Evolutionary conservation across 116 monocot genomes (phyloP), one percentile per base, ranked within the genome.

Genomic region (Zostera marina): DNA sequence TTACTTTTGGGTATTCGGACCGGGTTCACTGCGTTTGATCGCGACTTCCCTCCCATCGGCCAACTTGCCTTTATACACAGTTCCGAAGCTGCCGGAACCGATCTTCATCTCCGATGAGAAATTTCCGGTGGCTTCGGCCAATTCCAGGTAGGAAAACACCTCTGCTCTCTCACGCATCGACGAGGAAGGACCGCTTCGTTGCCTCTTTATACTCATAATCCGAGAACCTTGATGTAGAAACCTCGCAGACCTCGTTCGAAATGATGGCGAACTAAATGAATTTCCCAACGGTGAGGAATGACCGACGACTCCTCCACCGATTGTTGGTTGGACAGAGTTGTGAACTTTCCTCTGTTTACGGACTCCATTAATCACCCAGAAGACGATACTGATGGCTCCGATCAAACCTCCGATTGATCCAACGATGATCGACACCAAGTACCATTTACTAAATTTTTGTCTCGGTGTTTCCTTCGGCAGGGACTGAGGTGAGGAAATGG

Each of bases 291-390:
- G 57, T 11, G 56, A 47, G 11, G 14, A 22, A 0, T 43, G 15
- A 41, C 13, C 17, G 8, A 19, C 14, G 7, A 23, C 15, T 22
- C 13, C 56, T 8, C 14, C 49, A 11, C 12, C 59, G 57, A 83
- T 66, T 10, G 78, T 74, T 10, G 81, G 90, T 44, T 83, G 83
- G 38, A 94, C 88, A 0, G 93, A 84, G 62, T 93, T 93, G 64
- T 84, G 77, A 0, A 94, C 75, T 60, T 79, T 79, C 11, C 44
- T 46, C 56, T 64, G 71, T 56, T 71, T 61, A 68, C 73, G 84
- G 39, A 84, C 47, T 9, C 75, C 72, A 8, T 25, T 10, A 59
- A 69, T 73, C 5, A 84, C 0, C 59, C 63, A 84, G 59, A 77
- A 84, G 14, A 72, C 14, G 8, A 88, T 58, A 2, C 79, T 41